Evolutionary conservation across 164 flowering plant genomes (phyloP).

Genomic region (Magnolia kwangsiensis): DNA sequence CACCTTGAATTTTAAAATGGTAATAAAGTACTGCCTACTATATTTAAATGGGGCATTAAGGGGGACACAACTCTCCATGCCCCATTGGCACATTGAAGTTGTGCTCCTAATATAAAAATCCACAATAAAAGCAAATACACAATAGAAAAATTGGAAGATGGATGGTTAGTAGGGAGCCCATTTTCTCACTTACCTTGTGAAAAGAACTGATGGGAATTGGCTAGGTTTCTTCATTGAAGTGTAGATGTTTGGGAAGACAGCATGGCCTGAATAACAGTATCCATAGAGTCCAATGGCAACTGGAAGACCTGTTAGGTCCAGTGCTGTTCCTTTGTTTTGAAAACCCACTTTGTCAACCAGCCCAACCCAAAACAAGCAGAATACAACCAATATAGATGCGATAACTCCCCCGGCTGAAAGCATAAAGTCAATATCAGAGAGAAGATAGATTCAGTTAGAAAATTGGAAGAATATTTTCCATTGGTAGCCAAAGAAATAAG

Average conservation of each 20-base stretch:
- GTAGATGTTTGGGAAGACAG: constrained; percentile 96
- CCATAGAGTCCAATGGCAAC: constrained; percentile 97
- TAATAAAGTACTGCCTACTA: too few species aligned
- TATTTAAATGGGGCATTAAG: too few species aligned
- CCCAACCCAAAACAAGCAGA: constrained; percentile 87
- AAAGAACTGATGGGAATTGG: constrained; percentile 69
- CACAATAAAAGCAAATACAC: background rate
- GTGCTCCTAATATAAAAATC: background rate
- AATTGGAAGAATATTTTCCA: background rate
- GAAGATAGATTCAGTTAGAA: background rate
- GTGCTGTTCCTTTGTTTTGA: constrained; percentile 43
- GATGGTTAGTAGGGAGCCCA: background rate
- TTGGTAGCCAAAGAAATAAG: background rate
- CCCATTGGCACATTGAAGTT: background rate
- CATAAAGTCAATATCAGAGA: background rate
- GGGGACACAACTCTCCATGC: too few species aligned
- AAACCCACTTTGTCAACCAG: constrained; percentile 70
- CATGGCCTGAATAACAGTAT: constrained; percentile 95
- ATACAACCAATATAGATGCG: constrained; percentile 74
- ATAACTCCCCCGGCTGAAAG: constrained; percentile 90
- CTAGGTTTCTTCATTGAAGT: constrained; percentile 80
- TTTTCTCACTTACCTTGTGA: constrained; percentile 46
- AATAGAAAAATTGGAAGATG: background rate
- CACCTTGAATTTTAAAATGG: too few species aligned
- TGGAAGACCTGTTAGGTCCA: constrained; percentile 73